phyloP scores from a whole-genome alignment of 2,329 filamentous ascomycete genomes.

The Pseudogymnoascus sp. region DNA sequence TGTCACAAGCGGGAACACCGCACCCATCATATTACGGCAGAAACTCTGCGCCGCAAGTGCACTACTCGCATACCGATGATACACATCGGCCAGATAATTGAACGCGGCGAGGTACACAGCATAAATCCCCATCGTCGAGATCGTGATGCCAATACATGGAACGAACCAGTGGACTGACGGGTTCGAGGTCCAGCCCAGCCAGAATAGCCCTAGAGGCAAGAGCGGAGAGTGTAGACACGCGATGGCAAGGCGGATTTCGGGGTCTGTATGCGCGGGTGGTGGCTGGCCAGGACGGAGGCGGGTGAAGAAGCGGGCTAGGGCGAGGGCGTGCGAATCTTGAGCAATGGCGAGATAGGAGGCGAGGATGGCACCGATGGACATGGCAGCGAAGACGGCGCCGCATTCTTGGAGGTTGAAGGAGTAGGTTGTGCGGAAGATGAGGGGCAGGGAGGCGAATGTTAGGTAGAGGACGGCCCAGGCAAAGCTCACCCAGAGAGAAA shows the following conservation, averaged over 20 bases:
- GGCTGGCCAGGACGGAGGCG: slow-evolving; percentile 25
- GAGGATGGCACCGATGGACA: slow-evolving; percentile 59
- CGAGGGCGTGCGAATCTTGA: slow-evolving; percentile 49
- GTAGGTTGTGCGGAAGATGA: slow-evolving; percentile 65
- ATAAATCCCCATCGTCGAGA: slow-evolving; percentile 80
- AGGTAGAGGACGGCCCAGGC: slow-evolving; percentile 85
- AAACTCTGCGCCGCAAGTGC: slow-evolving; percentile 82
- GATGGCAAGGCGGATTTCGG: slow-evolving; percentile 78
- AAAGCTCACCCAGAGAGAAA: slow-evolving; percentile 84
- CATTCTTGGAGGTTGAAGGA: slow-evolving; percentile 59
- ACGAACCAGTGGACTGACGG: slow-evolving; percentile 62
- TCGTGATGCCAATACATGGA: slow-evolving; percentile 60
- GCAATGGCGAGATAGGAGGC: slow-evolving; percentile 63
- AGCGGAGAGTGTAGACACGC: slow-evolving; percentile 68
- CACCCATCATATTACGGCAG: slow-evolving; percentile 76
- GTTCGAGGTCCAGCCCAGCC: slow-evolving; percentile 67
- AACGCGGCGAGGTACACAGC: slow-evolving; percentile 82
- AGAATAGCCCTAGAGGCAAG: slow-evolving; percentile 73
- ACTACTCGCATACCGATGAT: slow-evolving; percentile 76
- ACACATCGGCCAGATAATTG: slow-evolving; percentile 87
- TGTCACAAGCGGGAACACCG: slow-evolving; percentile 73
- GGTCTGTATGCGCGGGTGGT: slow-evolving; percentile 43
- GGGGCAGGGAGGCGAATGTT: slow-evolving; percentile 71
- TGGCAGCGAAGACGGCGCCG: slow-evolving; percentile 66
- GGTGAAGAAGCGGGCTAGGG: slow-evolving; percentile 43